A percentile compares a stretch with the other conserved stretches of the same genome.
These are phyloP conservation scores for Xylona heveae DNA, from an alignment of 495 filamentous ascomycete genomes.

Conservation along the genomic window DNA sequence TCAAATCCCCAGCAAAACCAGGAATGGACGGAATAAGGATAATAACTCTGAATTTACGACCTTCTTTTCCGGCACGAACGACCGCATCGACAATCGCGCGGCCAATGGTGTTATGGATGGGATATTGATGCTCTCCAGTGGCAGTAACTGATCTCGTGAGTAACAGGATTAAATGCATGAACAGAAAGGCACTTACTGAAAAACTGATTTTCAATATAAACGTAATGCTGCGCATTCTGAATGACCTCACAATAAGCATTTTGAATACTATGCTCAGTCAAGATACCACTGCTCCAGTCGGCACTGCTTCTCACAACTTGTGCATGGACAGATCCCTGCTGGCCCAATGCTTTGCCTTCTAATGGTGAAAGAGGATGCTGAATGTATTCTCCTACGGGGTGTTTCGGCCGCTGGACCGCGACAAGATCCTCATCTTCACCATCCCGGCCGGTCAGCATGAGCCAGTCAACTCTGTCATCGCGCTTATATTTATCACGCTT, in stretches of 20 bases:
- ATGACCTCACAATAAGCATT: slow-evolving; percentile 82
- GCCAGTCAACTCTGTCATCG: slow-evolving; percentile 56
- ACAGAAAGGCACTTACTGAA: slow-evolving; percentile 31
- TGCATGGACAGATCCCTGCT: slow-evolving; percentile 53
- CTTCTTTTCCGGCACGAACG: slow-evolving; percentile 59
- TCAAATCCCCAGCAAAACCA: slow-evolving; percentile 79
- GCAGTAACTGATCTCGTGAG: slow-evolving; percentile 39
- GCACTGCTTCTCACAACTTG: slow-evolving; percentile 72
- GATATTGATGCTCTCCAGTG: slow-evolving; percentile 66
- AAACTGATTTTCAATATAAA: slow-evolving; percentile 98
- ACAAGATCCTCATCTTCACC: slow-evolving; percentile 64
- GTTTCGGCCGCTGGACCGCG: slow-evolving; percentile 66
- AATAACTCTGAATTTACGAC: slow-evolving; percentile 78
- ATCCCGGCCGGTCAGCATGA: slow-evolving; percentile 57
- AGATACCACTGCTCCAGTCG: slow-evolving; percentile 91
- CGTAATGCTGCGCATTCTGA: slow-evolving; percentile 62
- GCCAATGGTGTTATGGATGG: slow-evolving; percentile 75
- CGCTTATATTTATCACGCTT: slow-evolving; percentile 98
- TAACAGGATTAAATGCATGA: background rate
- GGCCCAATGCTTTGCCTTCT: slow-evolving; percentile 24
- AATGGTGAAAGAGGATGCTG: slow-evolving; percentile 57
- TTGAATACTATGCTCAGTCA: slow-evolving; percentile 77
- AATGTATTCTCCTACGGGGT: slow-evolving; percentile 69
- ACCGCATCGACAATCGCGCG: slow-evolving; percentile 77
- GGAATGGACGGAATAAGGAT: slow-evolving; percentile 78